Conservation (phyloP, 192 early-diverging fungal species). For the Entomortierella beljakovae region DNA sequence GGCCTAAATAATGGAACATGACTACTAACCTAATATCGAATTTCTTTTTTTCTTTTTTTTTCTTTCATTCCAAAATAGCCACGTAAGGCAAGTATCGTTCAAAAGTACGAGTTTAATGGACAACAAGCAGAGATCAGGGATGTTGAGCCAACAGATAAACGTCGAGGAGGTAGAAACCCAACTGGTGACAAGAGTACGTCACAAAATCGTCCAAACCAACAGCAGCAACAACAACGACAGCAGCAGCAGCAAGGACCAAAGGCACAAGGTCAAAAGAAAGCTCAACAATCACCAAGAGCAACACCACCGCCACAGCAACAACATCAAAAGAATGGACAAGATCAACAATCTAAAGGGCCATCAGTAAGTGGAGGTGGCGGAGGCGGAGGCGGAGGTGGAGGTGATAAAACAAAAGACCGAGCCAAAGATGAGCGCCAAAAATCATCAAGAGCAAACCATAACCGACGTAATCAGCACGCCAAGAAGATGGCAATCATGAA, state of each 20-base stretch:
- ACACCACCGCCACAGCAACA: conserved; percentile 1
- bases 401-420: conserved; percentile 34
- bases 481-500: conserved; percentile 71
- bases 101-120: conserved; percentile 50
- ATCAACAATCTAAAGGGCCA: not conserved
- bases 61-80: conserved; percentile 15
- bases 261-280: conserved; percentile 2
- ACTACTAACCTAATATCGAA: not conserved
- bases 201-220: conserved; percentile 7
- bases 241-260: conserved; percentile 15
- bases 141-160: conserved; percentile 22
- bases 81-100: conserved; percentile 25
- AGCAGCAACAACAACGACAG: conserved; percentile 20
- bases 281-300: not conserved
- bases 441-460: conserved; percentile 77
- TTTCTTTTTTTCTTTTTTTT: conserved; percentile 11
- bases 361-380: not conserved
- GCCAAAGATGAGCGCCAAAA: conserved; percentile 73
- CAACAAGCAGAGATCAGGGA: conserved; percentile 24
- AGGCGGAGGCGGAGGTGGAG: too few species aligned
- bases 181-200: conserved; percentile 33
- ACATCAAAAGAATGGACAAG: not conserved
- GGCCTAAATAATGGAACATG: not conserved
- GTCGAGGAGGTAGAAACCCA: conserved; percentile 42
- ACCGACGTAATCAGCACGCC: conserved; percentile 77